Evolutionary conservation across 2,329 filamentous ascomycete species (phyloP).

Genomic region (Tolypocladium endophyticum): DNA sequence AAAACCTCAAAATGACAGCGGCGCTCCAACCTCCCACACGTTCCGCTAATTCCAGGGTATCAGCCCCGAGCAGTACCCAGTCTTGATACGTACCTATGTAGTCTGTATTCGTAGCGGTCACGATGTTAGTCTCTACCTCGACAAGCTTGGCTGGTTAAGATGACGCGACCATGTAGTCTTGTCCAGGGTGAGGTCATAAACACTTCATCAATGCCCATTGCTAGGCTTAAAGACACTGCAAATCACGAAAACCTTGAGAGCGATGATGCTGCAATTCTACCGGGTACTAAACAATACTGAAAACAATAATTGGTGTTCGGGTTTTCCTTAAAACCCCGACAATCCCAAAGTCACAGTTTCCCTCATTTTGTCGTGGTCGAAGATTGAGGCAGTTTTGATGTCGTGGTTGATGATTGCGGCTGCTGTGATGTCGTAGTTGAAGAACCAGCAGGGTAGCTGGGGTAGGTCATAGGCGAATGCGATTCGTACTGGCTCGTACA

Average conservation of each 20-base stretch:
- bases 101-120: no score
- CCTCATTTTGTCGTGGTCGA: no score
- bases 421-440: conserved; percentile 3
- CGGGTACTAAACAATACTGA: neutral
- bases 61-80: neutral
- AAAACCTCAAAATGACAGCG: no score
- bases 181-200: neutral
- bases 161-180: neutral
- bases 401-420: conserved; percentile 1
- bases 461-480: conserved; percentile 11
- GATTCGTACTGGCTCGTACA: conserved; percentile 10
- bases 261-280: neutral
- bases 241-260: neutral
- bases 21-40: neutral
- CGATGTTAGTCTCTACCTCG: neutral
- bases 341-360: neutral
- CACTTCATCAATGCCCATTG: neutral
- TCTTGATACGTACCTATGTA: neutral
- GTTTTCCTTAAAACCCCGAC: neutral
- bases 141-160: neutral
- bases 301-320: neutral
- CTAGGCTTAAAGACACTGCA: neutral
- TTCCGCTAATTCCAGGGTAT: neutral
- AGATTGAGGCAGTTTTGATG: conserved; percentile 1
- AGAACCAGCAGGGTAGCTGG: conserved; percentile 1